Evolutionary conservation across 805 yeast species (phyloP), one percentile per base, ranked within the genome.

Genomic region (Spathaspora sp.): DNA sequence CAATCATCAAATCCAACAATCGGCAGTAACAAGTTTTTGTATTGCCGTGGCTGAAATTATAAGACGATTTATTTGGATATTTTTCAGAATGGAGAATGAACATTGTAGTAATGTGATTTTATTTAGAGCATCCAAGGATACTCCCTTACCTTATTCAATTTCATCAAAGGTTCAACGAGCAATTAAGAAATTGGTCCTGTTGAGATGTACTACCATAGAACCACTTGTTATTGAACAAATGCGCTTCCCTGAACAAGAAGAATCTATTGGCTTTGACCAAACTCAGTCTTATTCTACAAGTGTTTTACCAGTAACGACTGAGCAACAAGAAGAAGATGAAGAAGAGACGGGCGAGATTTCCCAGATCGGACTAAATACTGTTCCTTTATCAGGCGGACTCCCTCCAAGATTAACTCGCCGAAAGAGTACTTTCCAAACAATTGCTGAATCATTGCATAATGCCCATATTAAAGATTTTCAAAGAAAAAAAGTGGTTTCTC

Each of bases 51-150:
- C 94, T 0, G 99, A 94, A 67, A 68, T 90, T 2, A 32, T 87
- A 2, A 79, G 99, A 64, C 77, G 99, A 63, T 87, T 89, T 58
- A 72, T 93, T 12, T 94, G 99, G 99, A 77, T 90, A 7, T 80
- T 88, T 47, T 86, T 94, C 73, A 84, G 99, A 71, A 87, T 94
- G 79, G 99, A 94, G 60, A 94, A 94, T 68, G 98, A 94, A 67
- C 99, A 94, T 67, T 86, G 92, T 46, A 85, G 97, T 0, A 93
- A 93, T 64, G 96, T 91, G 10, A 83, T 83, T 50, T 70, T 90
- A 44, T 88, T 85, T 67, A 79, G 96, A 56, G 98, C 97, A 0
- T 85, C 96, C 9, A 82, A 96, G 52, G 97, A 93, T 54, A 73
- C 89, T 9, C 89, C 93, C 1, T 70, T 93, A 49, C 99, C 99